Evolutionary conservation across 441 rosid genomes (phyloP).

Genomic region (Gossypium aridum): DNA sequence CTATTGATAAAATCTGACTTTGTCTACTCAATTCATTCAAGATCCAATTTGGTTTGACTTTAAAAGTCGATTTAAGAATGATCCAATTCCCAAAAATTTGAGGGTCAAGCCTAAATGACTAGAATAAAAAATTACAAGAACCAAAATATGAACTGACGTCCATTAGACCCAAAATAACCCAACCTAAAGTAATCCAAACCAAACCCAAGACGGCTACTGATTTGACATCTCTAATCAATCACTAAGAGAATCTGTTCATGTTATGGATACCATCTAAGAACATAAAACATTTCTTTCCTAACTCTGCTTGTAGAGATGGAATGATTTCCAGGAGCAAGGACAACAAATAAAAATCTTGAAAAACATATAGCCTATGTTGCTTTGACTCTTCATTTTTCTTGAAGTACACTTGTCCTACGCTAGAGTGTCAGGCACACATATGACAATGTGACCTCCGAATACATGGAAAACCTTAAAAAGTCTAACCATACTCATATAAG

Average conservation of each 20-base stretch:
- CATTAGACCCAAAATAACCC: not conserved
- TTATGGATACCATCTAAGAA: not conserved
- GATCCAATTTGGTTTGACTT: not conserved
- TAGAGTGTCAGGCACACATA: not conserved
- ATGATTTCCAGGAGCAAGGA: not conserved
- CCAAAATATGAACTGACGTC: not conserved
- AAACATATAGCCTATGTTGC: not conserved
- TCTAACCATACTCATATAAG: not conserved
- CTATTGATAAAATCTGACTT: not conserved
- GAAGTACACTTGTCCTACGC: not conserved
- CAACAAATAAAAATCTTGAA: not conserved
- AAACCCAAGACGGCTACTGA: not conserved
- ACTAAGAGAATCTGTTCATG: not conserved
- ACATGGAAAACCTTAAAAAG: not conserved
- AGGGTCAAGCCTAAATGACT: not conserved
- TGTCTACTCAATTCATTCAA: not conserved
- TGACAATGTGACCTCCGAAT: not conserved
- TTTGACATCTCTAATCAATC: not conserved
- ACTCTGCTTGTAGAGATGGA: too few relatives aligned
- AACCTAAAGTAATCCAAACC: not conserved
- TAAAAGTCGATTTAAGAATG: not conserved
- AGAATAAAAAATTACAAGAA: not conserved
- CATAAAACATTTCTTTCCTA: not conserved
- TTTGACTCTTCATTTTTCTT: not conserved
- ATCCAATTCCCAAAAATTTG: not conserved